A percentile compares a stretch with the other conserved stretches of the same genome.
phyloP scores from a whole-genome alignment of 208 protist species.

The Leishmania mexicana region DNA sequence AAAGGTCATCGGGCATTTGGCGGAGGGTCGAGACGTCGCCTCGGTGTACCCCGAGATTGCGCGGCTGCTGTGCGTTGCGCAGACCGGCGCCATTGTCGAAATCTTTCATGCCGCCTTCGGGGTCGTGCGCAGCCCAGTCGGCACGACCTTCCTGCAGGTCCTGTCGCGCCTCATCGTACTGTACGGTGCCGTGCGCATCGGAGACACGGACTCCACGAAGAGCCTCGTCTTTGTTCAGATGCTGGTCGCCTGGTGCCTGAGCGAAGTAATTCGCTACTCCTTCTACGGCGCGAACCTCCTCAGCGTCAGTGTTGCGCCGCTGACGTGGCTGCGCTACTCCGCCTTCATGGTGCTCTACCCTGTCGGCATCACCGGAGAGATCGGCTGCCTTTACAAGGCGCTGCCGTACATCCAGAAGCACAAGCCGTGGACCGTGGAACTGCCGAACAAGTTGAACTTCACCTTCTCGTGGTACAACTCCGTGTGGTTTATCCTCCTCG shows the following conservation, averaged over 20 bases:
- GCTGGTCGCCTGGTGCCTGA: slow-evolving; percentile 81
- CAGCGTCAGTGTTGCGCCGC: slow-evolving; percentile 30
- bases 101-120: slow-evolving; percentile 79
- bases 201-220: slow-evolving; percentile 43
- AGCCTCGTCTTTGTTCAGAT: slow-evolving; percentile 74
- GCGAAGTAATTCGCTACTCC: slow-evolving; percentile 90
- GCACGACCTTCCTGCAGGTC: slow-evolving; percentile 88
- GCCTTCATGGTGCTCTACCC: slow-evolving; percentile 92
- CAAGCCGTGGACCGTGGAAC: slow-evolving; percentile 67
- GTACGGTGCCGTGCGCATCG: slow-evolving; percentile 75
- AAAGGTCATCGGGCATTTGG: slow-evolving; percentile 51
- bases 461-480: slow-evolving; percentile 80
- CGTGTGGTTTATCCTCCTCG: slow-evolving; percentile 72
- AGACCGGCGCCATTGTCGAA: slow-evolving; percentile 85
- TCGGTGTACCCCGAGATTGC: slow-evolving; percentile 72
- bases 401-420: slow-evolving; percentile 66
- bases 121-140: slow-evolving; percentile 77
- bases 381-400: slow-evolving; percentile 78
- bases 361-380: slow-evolving; percentile 88
- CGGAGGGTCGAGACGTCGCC: slow-evolving; percentile 28
- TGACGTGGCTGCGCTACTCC: slow-evolving; percentile 92
- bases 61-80: slow-evolving; percentile 71
- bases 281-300: slow-evolving; percentile 82
- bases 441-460: slow-evolving; percentile 85
- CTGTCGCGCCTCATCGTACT: slow-evolving; percentile 85